A percentile compares a stretch with the other conserved stretches of the same genome.
Evolutionary conservation across 345 rosid genomes (phyloP).

Genomic region (Lepidium africanum): DNA sequence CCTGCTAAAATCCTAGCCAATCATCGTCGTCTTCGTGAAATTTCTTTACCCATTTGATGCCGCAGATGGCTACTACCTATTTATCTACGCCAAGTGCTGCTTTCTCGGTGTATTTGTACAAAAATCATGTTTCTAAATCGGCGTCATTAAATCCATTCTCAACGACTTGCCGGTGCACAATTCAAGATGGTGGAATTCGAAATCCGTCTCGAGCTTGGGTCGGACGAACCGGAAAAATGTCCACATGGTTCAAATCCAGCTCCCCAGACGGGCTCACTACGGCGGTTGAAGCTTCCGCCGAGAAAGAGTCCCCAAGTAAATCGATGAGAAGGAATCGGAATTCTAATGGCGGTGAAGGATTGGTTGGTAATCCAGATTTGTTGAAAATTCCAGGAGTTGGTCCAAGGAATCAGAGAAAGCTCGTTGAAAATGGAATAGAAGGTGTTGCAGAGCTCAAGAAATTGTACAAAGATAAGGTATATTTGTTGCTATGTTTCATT

Average conservation of each 20-base stretch:
- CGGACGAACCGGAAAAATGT: slow-evolving; percentile 28
- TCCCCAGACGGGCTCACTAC: neutral
- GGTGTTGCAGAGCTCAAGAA: slow-evolving; percentile 88
- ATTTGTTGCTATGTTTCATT: neutral
- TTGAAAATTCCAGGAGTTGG: slow-evolving; percentile 93
- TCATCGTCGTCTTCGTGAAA: too few relatives aligned
- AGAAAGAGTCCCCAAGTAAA: neutral
- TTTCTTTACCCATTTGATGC: too few relatives aligned
- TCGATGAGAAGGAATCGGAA: slow-evolving; percentile 38
- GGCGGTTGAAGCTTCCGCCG: slow-evolving; percentile 12
- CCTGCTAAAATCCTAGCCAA: neutral
- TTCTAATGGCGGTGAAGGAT: slow-evolving; percentile 30
- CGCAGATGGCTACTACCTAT: too few relatives aligned
- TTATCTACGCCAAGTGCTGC: neutral
- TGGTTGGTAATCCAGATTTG: slow-evolving; percentile 61
- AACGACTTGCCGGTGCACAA: slow-evolving; percentile 30
- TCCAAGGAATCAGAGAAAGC: slow-evolving; percentile 78
- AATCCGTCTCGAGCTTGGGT: slow-evolving; percentile 44
- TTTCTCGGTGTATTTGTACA: slow-evolving; percentile 3
- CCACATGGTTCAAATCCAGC: slow-evolving; percentile 20
- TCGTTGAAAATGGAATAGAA: slow-evolving; percentile 82
- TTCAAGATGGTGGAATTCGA: slow-evolving; percentile 5
- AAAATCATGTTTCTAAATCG: neutral
- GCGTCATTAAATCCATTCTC: slow-evolving; percentile 18
- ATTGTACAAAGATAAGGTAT: slow-evolving; percentile 82